A percentile compares a stretch with the other conserved stretches of the same genome.
Conservation (phyloP, 345 rosid genomes). For the Citrus hindsii region DNA sequence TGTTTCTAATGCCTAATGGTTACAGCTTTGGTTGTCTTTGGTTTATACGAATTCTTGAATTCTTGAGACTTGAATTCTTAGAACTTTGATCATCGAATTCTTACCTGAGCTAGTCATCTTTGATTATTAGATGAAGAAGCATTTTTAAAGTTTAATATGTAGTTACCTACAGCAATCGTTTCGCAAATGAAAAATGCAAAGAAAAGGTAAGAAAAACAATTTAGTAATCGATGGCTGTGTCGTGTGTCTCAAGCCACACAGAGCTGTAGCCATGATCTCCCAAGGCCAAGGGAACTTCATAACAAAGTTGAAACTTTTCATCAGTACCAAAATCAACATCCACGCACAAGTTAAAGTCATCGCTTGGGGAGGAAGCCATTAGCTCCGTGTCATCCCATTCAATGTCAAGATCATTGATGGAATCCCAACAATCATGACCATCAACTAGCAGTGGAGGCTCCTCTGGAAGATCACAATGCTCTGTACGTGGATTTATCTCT, state of each 20-base stretch:
- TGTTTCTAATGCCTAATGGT: too few species aligned
- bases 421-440: background rate
- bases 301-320: slow-evolving; percentile 20
- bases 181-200: too few species aligned
- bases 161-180: too few species aligned
- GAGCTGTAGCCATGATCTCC: slow-evolving; percentile 31
- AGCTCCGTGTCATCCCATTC: background rate
- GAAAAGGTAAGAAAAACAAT: too few species aligned
- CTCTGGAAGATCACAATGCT: background rate
- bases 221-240: too few species aligned
- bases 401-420: background rate
- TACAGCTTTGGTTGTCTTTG: too few species aligned
- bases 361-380: background rate
- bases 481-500: slow-evolving; percentile 34
- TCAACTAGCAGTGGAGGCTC: background rate
- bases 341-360: slow-evolving; percentile 8
- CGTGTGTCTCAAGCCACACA: slow-evolving; percentile 42
- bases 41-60: too few species aligned
- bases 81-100: too few species aligned
- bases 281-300: slow-evolving; percentile 26
- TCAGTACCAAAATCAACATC: slow-evolving; percentile 24
- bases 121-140: too few species aligned
- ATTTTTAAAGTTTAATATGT: too few species aligned
- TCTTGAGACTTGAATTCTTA: too few species aligned
- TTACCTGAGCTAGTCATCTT: too few species aligned